Conservation (phyloP, 805 yeast genomes). For the Barnettozyma siamensis region DNA sequence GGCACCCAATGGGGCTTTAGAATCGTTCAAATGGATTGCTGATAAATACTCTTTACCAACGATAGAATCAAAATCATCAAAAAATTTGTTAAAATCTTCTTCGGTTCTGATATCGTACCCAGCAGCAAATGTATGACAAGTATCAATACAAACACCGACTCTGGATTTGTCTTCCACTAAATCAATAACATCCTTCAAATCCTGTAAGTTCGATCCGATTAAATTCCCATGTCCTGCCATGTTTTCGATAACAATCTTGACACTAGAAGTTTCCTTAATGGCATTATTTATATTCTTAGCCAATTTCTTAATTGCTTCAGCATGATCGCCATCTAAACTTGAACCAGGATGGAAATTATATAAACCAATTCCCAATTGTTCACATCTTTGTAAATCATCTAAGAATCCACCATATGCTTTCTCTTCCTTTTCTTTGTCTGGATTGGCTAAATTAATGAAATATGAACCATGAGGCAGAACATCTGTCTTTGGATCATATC, state of each 20-base stretch:
- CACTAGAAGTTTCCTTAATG: slow-evolving; percentile 64
- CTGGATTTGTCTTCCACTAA: slow-evolving; percentile 74
- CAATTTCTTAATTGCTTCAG: slow-evolving; percentile 55
- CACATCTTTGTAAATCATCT: slow-evolving; percentile 87
- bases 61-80: slow-evolving; percentile 67
- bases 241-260: slow-evolving; percentile 86
- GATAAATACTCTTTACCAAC: slow-evolving; percentile 72
- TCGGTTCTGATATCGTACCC: slow-evolving; percentile 80
- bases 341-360: slow-evolving; percentile 96
- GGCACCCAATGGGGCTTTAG: slow-evolving; percentile 88
- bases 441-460: slow-evolving; percentile 87
- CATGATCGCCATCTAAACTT: slow-evolving; percentile 64
- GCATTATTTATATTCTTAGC: slow-evolving; percentile 82
- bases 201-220: slow-evolving; percentile 77
- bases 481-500: slow-evolving; percentile 71
- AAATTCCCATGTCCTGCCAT: slow-evolving; percentile 97
- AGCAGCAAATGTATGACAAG: slow-evolving; percentile 95
- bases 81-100: slow-evolving; percentile 55
- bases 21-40: slow-evolving; percentile 88
- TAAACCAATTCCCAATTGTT: slow-evolving; percentile 71
- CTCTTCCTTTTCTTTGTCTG: slow-evolving; percentile 70
- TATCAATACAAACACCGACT: slow-evolving; percentile 95
- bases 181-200: slow-evolving; percentile 67
- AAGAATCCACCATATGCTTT: slow-evolving; percentile 73
- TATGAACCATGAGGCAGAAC: slow-evolving; percentile 93